phyloP scores from a whole-genome alignment of 176 grass and related monocot species.

The Lolium rigidum region DNA sequence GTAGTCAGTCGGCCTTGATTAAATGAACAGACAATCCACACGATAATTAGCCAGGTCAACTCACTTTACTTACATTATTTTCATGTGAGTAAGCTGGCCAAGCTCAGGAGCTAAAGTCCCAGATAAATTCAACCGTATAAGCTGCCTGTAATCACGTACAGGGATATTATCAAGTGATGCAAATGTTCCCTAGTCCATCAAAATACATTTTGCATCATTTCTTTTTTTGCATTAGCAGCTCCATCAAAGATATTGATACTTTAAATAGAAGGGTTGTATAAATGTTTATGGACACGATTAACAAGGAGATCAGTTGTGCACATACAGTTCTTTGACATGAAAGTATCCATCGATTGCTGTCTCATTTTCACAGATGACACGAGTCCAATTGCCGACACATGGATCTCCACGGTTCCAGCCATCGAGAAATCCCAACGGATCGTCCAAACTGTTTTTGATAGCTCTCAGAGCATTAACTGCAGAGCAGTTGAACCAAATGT shows the following conservation, averaged over 20 bases:
- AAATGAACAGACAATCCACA: slow-evolving; percentile 24
- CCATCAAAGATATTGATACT: slow-evolving; percentile 6
- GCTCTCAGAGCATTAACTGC: slow-evolving; percentile 75
- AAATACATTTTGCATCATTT: not conserved
- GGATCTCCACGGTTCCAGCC: slow-evolving; percentile 88
- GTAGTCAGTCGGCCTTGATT: not conserved
- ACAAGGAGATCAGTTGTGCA: slow-evolving; percentile 39
- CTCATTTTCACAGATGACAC: slow-evolving; percentile 76
- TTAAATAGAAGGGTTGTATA: slow-evolving; percentile 5
- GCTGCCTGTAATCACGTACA: slow-evolving; percentile 68
- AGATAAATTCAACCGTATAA: slow-evolving; percentile 69
- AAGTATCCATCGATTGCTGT: slow-evolving; percentile 68
- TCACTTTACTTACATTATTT: slow-evolving; percentile 78
- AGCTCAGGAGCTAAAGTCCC: slow-evolving; percentile 87
- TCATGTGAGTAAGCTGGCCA: slow-evolving; percentile 73
- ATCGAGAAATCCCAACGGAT: slow-evolving; percentile 51
- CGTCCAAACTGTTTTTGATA: slow-evolving; percentile 66
- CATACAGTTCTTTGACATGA: slow-evolving; percentile 93
- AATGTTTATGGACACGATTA: slow-evolving; percentile 38
- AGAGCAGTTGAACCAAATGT: slow-evolving; percentile 41
- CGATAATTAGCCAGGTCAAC: slow-evolving; percentile 8
- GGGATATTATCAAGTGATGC: slow-evolving; percentile 31
- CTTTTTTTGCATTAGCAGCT: slow-evolving; percentile 3
- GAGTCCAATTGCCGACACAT: slow-evolving; percentile 77
- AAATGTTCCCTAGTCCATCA: not conserved